Base-by-base conservation (phyloP, 176 grass and related monocot species). In the Areca catechu region DNA sequence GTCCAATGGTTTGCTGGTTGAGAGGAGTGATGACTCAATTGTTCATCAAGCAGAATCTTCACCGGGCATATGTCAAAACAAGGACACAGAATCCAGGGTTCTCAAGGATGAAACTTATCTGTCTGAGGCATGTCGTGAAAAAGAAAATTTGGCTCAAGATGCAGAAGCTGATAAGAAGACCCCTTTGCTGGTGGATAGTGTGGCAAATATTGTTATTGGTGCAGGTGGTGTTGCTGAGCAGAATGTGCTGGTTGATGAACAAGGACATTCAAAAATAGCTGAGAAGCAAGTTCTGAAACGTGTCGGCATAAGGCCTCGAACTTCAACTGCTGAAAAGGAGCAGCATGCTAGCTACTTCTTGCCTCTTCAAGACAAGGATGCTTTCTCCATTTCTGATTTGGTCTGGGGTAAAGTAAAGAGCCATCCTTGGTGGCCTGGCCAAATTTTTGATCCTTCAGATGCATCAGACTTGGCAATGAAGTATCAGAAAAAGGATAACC, bases 381-480 rank as follows among this genome's bases (percentile, higher is more conserved):
- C 53, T 34, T 92, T 97, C 59, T 54, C 63, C 61, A 77, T 85
- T 19, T 72, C 80, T 72, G 87, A 97, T 82, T 81, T 97, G 7
- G 87, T 97, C 30, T 97, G 93, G 93, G 87, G 87, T 55, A 97
- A 97, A 85, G 93, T 97, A 20, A 97, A 97, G 66, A 88, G 93
- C 34, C 93, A 88, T 74, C 93, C 93, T 62, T 97, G 93, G 93
- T 97, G 93, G 93, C 93, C 93, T 66, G 93, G 93, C 16, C 82
- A 91, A 81, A 97, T 97, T 50, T 88, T 88, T 50, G 73, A 84
- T 65, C 78, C 80, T 16, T 82, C 87, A 18, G 76, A 97, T 43
- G 93, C 86, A 15, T 97, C 93, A 54, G 85, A 88, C 16, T 66
- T 97, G 48, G 93, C 93, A 7, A n/a, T 88, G 60, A 97, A 88